Evolutionary conservation across 2,329 filamentous ascomycete genomes (phyloP).

Genomic region (Trichoderma simmonsii): DNA sequence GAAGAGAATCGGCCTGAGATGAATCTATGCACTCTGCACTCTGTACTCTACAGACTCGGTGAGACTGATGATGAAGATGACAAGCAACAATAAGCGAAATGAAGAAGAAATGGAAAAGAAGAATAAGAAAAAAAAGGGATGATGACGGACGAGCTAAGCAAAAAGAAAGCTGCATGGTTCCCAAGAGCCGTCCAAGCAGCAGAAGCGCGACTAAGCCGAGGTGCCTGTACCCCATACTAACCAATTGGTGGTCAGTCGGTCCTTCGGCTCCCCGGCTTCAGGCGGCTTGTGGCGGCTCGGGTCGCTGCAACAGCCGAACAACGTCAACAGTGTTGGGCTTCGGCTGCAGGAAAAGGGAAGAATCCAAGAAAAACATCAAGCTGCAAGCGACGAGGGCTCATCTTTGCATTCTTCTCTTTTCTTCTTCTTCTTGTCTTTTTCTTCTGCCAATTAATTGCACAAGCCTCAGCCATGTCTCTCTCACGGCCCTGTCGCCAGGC

Average conservation of each 20-base stretch:
- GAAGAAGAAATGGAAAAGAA: neutral
- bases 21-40: neutral
- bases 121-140: no score
- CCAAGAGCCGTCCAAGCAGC: neutral
- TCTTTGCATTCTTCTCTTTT: neutral
- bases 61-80: neutral
- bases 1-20: no score
- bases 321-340: conserved; percentile 20
- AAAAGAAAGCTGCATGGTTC: neutral
- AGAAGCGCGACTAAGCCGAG: conserved; percentile 1
- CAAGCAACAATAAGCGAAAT: neutral
- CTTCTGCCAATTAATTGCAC: neutral
- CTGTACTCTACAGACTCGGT: no score
- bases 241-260: no score
- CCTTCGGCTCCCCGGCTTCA: conserved; percentile 27
- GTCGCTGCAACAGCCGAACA: conserved; percentile 15
- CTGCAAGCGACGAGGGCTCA: neutral
- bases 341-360: neutral
- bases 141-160: neutral
- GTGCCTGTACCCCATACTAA: neutral
- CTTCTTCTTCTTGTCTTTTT: neutral
- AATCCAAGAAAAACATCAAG: neutral
- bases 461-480: conserved; percentile 42
- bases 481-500: conserved; percentile 46
- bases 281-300: conserved; percentile 44